phyloP scores from a whole-genome alignment of 2,329 filamentous ascomycete species.

The Stagonosporopsis cucurbitacearum region DNA sequence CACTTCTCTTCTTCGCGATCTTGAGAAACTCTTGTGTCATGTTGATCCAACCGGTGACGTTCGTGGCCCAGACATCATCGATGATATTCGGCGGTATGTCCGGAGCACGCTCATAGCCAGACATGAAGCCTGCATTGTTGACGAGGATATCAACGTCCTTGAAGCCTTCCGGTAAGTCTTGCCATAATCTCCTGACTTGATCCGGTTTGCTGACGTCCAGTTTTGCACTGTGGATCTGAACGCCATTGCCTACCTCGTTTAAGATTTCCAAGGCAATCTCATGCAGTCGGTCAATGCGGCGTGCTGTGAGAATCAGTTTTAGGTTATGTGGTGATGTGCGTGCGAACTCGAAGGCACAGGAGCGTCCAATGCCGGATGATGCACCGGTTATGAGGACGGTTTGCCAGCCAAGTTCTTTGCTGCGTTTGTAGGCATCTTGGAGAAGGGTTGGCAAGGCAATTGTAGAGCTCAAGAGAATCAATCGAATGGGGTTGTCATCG shows the following conservation, averaged over 20 bases:
- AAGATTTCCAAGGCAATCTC: constrained; percentile 75
- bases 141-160: constrained; percentile 83
- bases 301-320: constrained; percentile 82
- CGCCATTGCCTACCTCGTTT: constrained; percentile 71
- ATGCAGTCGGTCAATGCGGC: constrained; percentile 76
- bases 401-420: constrained; percentile 85
- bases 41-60: constrained; percentile 90
- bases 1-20: constrained; percentile 70
- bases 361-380: constrained; percentile 85
- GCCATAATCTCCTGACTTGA: constrained; percentile 74
- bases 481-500: not conserved
- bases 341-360: constrained; percentile 86
- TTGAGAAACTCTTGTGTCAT: constrained; percentile 89
- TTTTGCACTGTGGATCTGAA: constrained; percentile 73
- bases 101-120: constrained; percentile 81
- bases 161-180: constrained; percentile 76
- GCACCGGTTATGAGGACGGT: constrained; percentile 90
- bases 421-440: constrained; percentile 41
- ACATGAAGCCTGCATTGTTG: constrained; percentile 95
- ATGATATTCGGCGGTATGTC: constrained; percentile 82
- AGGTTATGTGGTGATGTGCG: constrained; percentile 77
- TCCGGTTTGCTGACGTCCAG: constrained; percentile 82
- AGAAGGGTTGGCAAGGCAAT: not conserved
- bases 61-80: constrained; percentile 83
- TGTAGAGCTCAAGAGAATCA: not conserved